A percentile compares a stretch with the other conserved stretches of the same genome.
Conservation (phyloP, 371 early-diverging fungal species). For the Thermomucor indicae-seudaticae region DNA sequence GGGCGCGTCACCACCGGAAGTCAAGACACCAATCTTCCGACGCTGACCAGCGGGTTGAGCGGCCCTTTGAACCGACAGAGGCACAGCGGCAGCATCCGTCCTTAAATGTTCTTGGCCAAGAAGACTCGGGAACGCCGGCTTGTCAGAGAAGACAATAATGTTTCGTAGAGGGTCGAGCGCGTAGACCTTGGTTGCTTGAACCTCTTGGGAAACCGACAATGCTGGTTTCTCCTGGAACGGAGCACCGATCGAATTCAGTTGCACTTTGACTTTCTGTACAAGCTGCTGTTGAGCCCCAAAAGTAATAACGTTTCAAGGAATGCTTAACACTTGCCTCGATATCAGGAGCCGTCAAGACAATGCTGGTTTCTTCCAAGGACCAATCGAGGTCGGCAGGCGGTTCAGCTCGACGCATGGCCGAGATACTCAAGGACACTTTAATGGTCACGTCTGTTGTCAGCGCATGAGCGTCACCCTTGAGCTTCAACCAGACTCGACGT, state of each 20-base stretch:
- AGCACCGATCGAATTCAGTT: conserved; percentile 18
- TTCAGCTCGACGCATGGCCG: conserved; percentile 17
- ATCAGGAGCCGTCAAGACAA: conserved; percentile 29
- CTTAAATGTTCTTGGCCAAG: neutral
- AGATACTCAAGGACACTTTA: conserved; percentile 35
- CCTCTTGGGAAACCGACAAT: conserved; percentile 18
- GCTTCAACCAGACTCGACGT: conserved; percentile 42
- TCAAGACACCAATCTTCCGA: conserved; percentile 87
- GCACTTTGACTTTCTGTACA: conserved; percentile 30
- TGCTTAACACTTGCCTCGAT: conserved; percentile 24
- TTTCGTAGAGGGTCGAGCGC: conserved; percentile 79
- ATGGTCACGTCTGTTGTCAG: conserved; percentile 23
- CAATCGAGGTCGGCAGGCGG: conserved; percentile 27
- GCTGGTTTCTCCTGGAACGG: conserved; percentile 21
- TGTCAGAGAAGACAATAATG: conserved; percentile 63
- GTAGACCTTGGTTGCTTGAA: conserved; percentile 28
- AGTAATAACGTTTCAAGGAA: conserved; percentile 2
- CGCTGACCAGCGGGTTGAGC: conserved; percentile 5
- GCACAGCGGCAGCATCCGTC: conserved; percentile 11
- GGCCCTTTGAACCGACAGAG: conserved; percentile 12
- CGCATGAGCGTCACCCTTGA: conserved; percentile 19
- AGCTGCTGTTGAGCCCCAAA: conserved; percentile 19
- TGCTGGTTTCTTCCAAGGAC: conserved; percentile 24
- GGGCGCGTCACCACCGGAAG: conserved; percentile 98
- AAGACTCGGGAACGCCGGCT: conserved; percentile 37